A percentile compares a stretch with the other conserved stretches of the same genome.
Conservation (phyloP, 768 basidiomycete genomes). For the Pulveroboletus sp. region DNA sequence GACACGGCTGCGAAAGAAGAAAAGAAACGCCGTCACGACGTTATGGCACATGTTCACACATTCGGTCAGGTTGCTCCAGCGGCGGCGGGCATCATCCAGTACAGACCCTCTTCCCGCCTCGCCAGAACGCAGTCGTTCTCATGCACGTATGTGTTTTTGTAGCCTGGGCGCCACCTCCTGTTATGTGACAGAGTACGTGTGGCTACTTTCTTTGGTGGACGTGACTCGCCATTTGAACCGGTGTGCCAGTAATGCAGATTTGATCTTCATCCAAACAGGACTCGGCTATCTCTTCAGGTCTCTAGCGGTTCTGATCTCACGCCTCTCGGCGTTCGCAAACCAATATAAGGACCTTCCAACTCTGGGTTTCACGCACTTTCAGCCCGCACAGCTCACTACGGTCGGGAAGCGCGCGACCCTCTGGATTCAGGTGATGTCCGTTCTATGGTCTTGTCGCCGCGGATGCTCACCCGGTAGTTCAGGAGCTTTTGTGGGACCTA, state of each 20-base stretch:
- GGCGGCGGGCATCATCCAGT: conserved; percentile 96
- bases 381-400: conserved; percentile 96
- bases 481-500: conserved; percentile 96
- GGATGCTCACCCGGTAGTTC: not conserved
- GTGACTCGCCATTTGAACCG: conserved; percentile 10
- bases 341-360: conserved; percentile 88
- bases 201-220: conserved; percentile 3
- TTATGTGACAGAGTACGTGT: conserved; percentile 92
- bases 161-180: conserved; percentile 97
- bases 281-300: conserved; percentile 81
- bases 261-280: conserved; percentile 91
- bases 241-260: conserved; percentile 84
- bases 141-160: conserved; percentile 9
- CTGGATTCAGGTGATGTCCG: conserved; percentile 77
- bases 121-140: conserved; percentile 5
- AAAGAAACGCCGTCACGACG: conserved; percentile 96
- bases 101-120: conserved; percentile 23
- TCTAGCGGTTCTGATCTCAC: conserved; percentile 85
- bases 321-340: conserved; percentile 78
- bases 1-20: conserved; percentile 89
- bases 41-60: conserved; percentile 99
- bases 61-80: conserved; percentile 92
- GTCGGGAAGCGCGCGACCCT: conserved; percentile 95
- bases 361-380: conserved; percentile 97
- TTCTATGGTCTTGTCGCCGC: not conserved